Conservation (phyloP, 2,329 filamentous ascomycete genomes). For the Fusarium sp. region DNA sequence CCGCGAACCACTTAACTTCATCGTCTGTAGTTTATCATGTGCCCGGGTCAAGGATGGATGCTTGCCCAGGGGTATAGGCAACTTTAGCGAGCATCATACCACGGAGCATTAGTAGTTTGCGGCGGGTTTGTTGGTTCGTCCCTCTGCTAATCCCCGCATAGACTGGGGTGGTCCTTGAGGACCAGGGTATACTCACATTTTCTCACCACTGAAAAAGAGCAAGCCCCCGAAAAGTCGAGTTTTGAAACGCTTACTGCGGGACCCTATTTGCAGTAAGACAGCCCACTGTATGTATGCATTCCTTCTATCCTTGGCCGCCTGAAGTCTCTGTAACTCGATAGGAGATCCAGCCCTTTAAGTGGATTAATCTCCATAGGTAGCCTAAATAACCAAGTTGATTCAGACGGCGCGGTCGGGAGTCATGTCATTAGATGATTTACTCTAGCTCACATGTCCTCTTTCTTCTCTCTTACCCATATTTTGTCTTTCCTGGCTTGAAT, state of each 20-base stretch:
- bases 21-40: not conserved
- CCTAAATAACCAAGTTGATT: not conserved
- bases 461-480: not conserved
- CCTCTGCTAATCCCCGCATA: not conserved
- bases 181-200: not conserved
- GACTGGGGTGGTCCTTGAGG: not conserved
- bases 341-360: not conserved
- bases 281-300: not conserved
- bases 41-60: no score
- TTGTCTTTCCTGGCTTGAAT: not conserved
- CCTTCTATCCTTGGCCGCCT: not conserved
- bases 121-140: not conserved
- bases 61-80: no score
- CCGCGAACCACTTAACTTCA: not conserved
- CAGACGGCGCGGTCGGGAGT: not conserved
- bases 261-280: not conserved
- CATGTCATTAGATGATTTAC: not conserved
- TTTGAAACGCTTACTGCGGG: no score
- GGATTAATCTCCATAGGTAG: not conserved
- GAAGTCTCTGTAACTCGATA: not conserved
- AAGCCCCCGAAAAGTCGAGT: not conserved
- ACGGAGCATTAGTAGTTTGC: no score
- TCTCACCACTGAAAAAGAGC: not conserved
- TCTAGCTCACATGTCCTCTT: not conserved
- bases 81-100: no score